Percentiles rank a stretch among this genome's conserved stretches.
phyloP scores from a whole-genome alignment of 2,329 filamentous ascomycete species.

The Xylariaceae sp. region DNA sequence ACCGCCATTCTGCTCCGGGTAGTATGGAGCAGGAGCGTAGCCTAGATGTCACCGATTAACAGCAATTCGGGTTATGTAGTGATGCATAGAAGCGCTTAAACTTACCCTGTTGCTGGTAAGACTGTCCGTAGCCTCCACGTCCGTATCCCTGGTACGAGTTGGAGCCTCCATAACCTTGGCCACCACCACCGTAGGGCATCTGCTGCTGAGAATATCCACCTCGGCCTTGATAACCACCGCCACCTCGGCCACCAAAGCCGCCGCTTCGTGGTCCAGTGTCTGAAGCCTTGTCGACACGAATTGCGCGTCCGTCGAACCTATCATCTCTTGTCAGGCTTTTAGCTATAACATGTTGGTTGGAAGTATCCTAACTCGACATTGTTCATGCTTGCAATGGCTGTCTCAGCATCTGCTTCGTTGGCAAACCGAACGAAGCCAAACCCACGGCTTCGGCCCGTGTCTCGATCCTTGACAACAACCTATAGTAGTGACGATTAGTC shows the following conservation, averaged over 20 bases:
- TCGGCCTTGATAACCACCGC: constrained; percentile 33
- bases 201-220: constrained; percentile 33
- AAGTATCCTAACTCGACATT: constrained; percentile 73
- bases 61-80: not conserved
- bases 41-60: constrained; percentile 18
- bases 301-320: constrained; percentile 90
- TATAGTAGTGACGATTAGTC: constrained; percentile 37
- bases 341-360: not conserved
- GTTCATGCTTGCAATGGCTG: constrained; percentile 77
- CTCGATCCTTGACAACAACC: constrained; percentile 97
- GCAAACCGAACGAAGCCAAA: constrained; percentile 95
- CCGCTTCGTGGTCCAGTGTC: constrained; percentile 67
- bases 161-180: constrained; percentile 37
- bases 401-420: constrained; percentile 71
- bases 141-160: constrained; percentile 43
- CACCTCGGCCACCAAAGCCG: constrained; percentile 46
- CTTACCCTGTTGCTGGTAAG: constrained; percentile 46
- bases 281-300: constrained; percentile 93
- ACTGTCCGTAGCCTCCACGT: constrained; percentile 39
- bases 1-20: constrained; percentile 40
- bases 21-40: constrained; percentile 38
- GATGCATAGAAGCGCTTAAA: not conserved
- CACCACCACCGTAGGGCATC: constrained; percentile 37
- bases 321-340: constrained; percentile 1
- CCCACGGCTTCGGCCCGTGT: constrained; percentile 92